Base-by-base conservation (phyloP, 2,329 filamentous ascomycete species). In the Mollisiaceae sp. region DNA sequence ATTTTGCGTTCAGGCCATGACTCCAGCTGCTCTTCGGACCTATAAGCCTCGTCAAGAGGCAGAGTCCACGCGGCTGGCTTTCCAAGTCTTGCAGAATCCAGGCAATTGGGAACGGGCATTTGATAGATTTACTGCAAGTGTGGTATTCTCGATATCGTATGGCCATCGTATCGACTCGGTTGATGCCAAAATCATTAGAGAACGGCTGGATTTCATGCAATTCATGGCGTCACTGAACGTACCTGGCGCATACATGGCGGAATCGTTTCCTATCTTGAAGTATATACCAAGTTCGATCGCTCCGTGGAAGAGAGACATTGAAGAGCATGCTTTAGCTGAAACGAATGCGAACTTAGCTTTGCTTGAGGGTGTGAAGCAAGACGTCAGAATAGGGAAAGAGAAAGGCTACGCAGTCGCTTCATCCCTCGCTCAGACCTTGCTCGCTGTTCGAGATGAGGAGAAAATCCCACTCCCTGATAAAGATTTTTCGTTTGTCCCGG, bases 71-170 rank as follows among this genome's bases (percentile, higher is more conserved):
- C 76, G 82, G n/a, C 67, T 85, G 4, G 78, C 79, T 60, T 75
- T 70, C 64, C 77, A 81, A 8, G 72, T 85, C 6, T 72, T 85
- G 14, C 63, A 73, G 3, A 75, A 74, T 5, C 77, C 80, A 0
- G 63, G 68, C 1, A 77, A 77, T 27, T 84, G 82, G 75, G 81
- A 82, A 66, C 78, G 79, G 58, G 75, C 79, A 20, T 77, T 84
- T 27, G 80, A 83, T 69, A 77, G 81, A 0, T 85, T 82, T 67
- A 82, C 82, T 0, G 78, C 79, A 1, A 82, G 79, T 66, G 77
- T 85, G 38, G 82, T 83, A 6, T 82, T 84, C 66, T 82, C 79
- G 5, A 80, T 84, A 4, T 78, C 82, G 4, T 85, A 84, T 68
- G 82, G 83, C 0, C 81, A 82, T 63, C 79, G 82, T 8, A 81